phyloP scores from a whole-genome alignment of 2,329 filamentous ascomycete genomes.

The Cadophora gregata region DNA sequence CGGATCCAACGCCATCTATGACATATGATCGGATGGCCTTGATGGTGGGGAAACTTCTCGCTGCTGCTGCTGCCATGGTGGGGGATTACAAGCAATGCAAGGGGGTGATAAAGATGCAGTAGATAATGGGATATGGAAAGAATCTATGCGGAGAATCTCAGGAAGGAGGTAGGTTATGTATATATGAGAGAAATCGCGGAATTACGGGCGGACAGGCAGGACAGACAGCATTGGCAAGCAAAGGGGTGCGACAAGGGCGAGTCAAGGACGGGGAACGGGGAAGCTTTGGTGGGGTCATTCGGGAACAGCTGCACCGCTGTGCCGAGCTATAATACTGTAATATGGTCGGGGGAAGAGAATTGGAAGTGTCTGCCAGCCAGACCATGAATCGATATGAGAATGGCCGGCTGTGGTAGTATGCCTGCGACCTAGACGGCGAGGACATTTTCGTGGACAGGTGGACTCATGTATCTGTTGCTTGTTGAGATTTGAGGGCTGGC shows the following conservation, averaged over 20 bases:
- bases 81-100: conserved; percentile 2
- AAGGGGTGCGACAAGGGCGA: conserved; percentile 12
- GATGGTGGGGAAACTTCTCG: conserved; percentile 69
- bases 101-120: not conserved
- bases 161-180: conserved; percentile 5
- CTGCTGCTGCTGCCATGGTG: conserved; percentile 39
- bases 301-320: conserved; percentile 17
- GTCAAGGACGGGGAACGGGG: not conserved
- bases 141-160: not conserved
- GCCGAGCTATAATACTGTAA: not conserved
- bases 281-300: conserved; percentile 18
- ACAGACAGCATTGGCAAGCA: conserved; percentile 11
- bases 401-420: no score
- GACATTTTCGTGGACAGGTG: conserved; percentile 8
- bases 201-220: not conserved
- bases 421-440: not conserved
- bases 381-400: conserved; percentile 7
- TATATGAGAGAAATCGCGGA: conserved; percentile 1
- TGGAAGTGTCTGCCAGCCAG: conserved; percentile 5
- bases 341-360: not conserved
- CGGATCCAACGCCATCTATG: conserved; percentile 66
- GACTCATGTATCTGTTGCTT: conserved; percentile 3
- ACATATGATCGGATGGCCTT: conserved; percentile 77
- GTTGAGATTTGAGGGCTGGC: not conserved
- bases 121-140: not conserved